A percentile compares a stretch with the other conserved stretches of the same genome.
Conservation (phyloP, 805 yeast genomes). For the Kuraishia ogatae region DNA sequence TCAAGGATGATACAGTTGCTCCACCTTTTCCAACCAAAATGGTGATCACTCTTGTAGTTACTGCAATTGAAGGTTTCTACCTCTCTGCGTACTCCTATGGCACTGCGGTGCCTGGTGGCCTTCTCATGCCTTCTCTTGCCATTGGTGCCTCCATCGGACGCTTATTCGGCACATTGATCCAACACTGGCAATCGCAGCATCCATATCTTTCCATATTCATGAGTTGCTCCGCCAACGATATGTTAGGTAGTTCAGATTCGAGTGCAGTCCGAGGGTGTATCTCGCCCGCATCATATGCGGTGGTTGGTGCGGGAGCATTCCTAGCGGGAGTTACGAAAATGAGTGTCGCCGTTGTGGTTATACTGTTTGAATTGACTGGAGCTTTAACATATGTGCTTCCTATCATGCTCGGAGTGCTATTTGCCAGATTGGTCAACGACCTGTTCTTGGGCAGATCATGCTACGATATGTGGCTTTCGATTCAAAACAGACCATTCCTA, state of each 20-base stretch:
- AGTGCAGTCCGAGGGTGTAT: conserved; percentile 37
- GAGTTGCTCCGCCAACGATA: conserved; percentile 28
- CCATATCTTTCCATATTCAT: conserved; percentile 27
- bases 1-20: not conserved
- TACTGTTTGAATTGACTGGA: conserved; percentile 78
- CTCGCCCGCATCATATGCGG: conserved; percentile 82
- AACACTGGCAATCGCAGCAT: conserved; percentile 32
- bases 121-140: conserved; percentile 53
- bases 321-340: conserved; percentile 74
- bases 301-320: conserved; percentile 81
- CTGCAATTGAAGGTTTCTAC: conserved; percentile 42
- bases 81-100: conserved; percentile 68
- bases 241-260: not conserved
- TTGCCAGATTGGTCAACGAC: conserved; percentile 67
- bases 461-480: conserved; percentile 50
- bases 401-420: conserved; percentile 75
- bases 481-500: conserved; percentile 31
- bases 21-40: conserved; percentile 27
- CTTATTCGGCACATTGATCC: conserved; percentile 42
- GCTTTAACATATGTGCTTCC: conserved; percentile 80
- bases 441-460: conserved; percentile 48
- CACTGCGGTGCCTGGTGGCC: conserved; percentile 58
- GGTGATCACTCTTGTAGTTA: conserved; percentile 22
- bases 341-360: conserved; percentile 73
- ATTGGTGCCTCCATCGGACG: conserved; percentile 57